Conservation (phyloP, 78 protist genomes). For the Cyanophora paradoxa region DNA sequence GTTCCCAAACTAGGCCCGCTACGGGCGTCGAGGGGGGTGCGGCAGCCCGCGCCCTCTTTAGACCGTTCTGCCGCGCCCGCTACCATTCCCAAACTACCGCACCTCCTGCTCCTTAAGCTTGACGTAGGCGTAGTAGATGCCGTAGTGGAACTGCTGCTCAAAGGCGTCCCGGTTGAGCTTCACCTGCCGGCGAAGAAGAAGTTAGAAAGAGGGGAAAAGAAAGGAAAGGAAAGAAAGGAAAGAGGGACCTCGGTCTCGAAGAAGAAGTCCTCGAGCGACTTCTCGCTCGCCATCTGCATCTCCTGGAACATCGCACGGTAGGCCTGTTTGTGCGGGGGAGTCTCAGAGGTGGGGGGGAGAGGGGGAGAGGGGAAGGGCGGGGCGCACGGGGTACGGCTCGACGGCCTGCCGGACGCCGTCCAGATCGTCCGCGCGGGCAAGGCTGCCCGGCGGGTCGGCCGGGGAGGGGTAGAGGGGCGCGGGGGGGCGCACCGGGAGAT, state of each 20-base stretch:
- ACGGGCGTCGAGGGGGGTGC: too few relatives aligned
- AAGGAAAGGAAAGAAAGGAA: too few relatives aligned
- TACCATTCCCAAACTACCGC: too few relatives aligned
- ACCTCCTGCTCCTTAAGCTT: constrained; percentile 91
- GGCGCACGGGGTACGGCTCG: constrained; percentile 71
- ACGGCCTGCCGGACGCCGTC: constrained; percentile 70
- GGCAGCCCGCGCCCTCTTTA: too few relatives aligned
- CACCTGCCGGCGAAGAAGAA: constrained; percentile 16
- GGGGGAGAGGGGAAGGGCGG: constrained; percentile 52
- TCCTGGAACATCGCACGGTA: constrained; percentile 74
- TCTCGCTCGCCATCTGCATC: constrained; percentile 26
- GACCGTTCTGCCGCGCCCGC: too few relatives aligned
- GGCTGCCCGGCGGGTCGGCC: background rate
- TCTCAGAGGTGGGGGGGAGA: background rate
- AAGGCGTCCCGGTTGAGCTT: constrained; percentile 68
- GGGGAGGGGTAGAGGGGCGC: too few relatives aligned
- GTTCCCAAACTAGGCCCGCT: too few relatives aligned
- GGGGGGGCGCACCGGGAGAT: too few relatives aligned
- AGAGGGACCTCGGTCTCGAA: constrained; percentile 64
- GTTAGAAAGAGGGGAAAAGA: background rate
- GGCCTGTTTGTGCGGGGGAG: background rate
- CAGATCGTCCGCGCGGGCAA: too few relatives aligned
- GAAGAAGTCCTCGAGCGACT: constrained; percentile 83
- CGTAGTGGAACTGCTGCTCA: constrained; percentile 82
- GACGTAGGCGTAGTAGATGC: constrained; percentile 79